Percentiles rank a stretch among this genome's conserved stretches.
These are phyloP conservation scores for Aspergillus sp. DNA, from an alignment of 2,329 filamentous ascomycete species.

Conservation along the genomic window DNA sequence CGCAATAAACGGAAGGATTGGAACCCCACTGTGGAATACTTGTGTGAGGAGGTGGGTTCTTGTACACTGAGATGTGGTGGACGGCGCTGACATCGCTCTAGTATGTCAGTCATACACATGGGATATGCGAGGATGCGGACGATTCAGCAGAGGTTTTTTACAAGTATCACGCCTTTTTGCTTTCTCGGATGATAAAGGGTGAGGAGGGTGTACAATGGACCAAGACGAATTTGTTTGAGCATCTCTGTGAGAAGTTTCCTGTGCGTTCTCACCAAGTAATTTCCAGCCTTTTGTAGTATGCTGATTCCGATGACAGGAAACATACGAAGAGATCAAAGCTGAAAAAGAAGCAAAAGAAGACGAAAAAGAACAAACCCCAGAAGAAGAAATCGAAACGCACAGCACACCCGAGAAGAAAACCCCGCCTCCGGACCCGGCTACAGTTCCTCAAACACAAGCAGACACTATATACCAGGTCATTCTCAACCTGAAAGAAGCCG, in stretches of 20 bases:
- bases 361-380: background rate
- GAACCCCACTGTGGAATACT: constrained; percentile 31
- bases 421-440: constrained; percentile 15
- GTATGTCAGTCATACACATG: constrained; percentile 38
- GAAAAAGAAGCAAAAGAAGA: constrained; percentile 14
- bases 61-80: background rate
- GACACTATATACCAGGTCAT: constrained; percentile 33
- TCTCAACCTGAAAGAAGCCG: constrained; percentile 33
- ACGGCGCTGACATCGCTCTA: constrained; percentile 10
- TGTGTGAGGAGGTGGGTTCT: constrained; percentile 35
- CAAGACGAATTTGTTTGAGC: constrained; percentile 37
- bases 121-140: constrained; percentile 37
- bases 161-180: constrained; percentile 40
- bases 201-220: constrained; percentile 41
- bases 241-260: constrained; percentile 38
- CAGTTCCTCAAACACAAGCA: constrained; percentile 27
- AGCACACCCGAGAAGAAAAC: background rate
- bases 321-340: constrained; percentile 26
- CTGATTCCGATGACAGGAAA: constrained; percentile 18
- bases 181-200: constrained; percentile 42
- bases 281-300: too few relatives aligned
- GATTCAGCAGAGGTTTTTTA: constrained; percentile 43
- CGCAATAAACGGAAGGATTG: constrained; percentile 25
- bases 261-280: too few relatives aligned
- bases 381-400: constrained; percentile 2